These are phyloP conservation scores for Citeromyces hawaiiensis DNA, from an alignment of 1,139 yeast genomes.

Conservation along the genomic window DNA sequence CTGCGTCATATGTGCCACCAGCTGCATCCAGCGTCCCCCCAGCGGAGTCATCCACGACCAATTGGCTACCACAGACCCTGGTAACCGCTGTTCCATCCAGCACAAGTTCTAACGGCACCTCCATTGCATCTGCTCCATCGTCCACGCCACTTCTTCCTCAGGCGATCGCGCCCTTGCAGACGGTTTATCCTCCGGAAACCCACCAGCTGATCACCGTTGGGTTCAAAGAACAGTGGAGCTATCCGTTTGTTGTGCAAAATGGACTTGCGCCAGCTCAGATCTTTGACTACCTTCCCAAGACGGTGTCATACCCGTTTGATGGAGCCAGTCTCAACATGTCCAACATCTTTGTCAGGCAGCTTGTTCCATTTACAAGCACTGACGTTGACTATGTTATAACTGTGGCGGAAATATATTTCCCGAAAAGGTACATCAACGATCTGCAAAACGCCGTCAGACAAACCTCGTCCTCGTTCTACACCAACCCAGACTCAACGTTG, in stretches of 20 bases:
- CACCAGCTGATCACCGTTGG: constrained; percentile 54
- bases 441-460: constrained; percentile 32
- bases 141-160: constrained; percentile 40
- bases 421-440: constrained; percentile 27
- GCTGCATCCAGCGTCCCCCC: constrained; percentile 1
- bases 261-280: constrained; percentile 65
- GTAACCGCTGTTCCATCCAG: constrained; percentile 8
- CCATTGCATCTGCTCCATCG: constrained; percentile 23
- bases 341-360: constrained; percentile 39
- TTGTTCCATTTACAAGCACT: constrained; percentile 49
- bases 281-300: constrained; percentile 53
- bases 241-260: constrained; percentile 56
- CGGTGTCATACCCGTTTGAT: constrained; percentile 38
- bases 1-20: neutral
- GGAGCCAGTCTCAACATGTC: constrained; percentile 14
- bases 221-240: constrained; percentile 55
- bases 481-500: constrained; percentile 32
- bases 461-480: constrained; percentile 32
- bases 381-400: constrained; percentile 45
- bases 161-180: constrained; percentile 46
- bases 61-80: constrained; percentile 34
- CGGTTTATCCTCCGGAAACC: constrained; percentile 29
- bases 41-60: constrained; percentile 12
- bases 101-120: constrained; percentile 18
- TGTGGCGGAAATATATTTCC: constrained; percentile 68